A percentile compares a stretch with the other conserved stretches of the same genome.
Conservation (phyloP, 495 filamentous ascomycete genomes). For the Apiosordaria backusii region DNA sequence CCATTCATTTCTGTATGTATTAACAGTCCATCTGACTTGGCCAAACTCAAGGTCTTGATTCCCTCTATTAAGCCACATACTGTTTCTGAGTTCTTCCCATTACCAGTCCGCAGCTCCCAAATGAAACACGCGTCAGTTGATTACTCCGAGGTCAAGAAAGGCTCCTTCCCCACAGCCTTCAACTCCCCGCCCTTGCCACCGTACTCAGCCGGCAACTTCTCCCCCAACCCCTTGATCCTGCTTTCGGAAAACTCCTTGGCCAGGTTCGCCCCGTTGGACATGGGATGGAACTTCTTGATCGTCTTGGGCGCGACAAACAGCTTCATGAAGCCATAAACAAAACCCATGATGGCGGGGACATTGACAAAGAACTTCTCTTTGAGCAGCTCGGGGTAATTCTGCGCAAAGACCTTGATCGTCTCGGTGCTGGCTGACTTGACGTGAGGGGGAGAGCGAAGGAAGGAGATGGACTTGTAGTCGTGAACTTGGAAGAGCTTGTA, state of each 20-base stretch:
- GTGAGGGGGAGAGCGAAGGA: constrained; percentile 68
- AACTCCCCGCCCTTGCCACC: constrained; percentile 62
- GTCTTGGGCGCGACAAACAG: constrained; percentile 74
- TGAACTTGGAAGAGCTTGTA: constrained; percentile 89
- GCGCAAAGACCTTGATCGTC: constrained; percentile 71
- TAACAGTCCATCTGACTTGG: background rate
- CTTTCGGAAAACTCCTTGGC: constrained; percentile 55
- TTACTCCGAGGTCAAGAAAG: constrained; percentile 16
- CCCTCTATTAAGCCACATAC: background rate
- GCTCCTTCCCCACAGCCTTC: constrained; percentile 37
- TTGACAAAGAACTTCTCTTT: constrained; percentile 91
- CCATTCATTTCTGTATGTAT: background rate
- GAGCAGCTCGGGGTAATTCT: constrained; percentile 82
- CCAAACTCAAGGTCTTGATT: background rate
- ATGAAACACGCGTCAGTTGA: background rate
- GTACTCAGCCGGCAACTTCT: constrained; percentile 64
- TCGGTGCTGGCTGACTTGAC: constrained; percentile 69
- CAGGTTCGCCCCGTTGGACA: constrained; percentile 70
- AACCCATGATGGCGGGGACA: constrained; percentile 81
- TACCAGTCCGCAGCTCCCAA: background rate
- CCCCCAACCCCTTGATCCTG: constrained; percentile 48
- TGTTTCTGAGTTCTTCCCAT: background rate
- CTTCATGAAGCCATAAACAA: constrained; percentile 78
- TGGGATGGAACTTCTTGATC: constrained; percentile 77
- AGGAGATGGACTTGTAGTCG: constrained; percentile 80